Conservation (phyloP, 352 stramenopile species). For the Phytophthora sp. region DNA sequence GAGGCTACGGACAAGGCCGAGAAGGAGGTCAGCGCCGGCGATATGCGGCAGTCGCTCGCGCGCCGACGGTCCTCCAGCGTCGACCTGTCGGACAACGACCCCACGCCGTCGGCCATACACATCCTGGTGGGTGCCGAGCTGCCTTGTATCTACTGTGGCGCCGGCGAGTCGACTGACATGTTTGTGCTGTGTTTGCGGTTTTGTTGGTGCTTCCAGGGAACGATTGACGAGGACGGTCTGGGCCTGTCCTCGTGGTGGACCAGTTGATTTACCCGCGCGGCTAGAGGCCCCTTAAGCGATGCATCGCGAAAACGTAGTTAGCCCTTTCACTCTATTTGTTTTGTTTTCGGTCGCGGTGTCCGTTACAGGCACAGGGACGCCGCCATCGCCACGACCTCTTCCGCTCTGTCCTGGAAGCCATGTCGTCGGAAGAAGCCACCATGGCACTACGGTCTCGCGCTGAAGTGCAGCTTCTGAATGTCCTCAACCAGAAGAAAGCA, state of each 20-base stretch:
- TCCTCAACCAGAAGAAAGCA: slow-evolving; percentile 60
- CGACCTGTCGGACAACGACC: slow-evolving; percentile 83
- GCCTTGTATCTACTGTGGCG: no score
- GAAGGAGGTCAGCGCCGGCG: slow-evolving; percentile 47
- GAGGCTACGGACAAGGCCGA: slow-evolving; percentile 76
- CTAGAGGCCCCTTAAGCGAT: slow-evolving; percentile 26
- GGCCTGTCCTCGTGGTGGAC: slow-evolving; percentile 87
- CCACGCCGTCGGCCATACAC: slow-evolving; percentile 82
- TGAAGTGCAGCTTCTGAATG: slow-evolving; percentile 56
- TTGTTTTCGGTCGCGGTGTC: slow-evolving; percentile 16
- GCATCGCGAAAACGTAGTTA: slow-evolving; percentile 15
- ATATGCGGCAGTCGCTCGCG: slow-evolving; percentile 77
- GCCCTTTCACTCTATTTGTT: neutral
- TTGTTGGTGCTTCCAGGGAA: slow-evolving; percentile 48
- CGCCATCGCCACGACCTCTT: neutral
- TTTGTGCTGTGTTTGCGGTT: no score
- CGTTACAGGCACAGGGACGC: slow-evolving; percentile 22
- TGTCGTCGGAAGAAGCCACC: slow-evolving; percentile 19
- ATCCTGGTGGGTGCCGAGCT: slow-evolving; percentile 76
- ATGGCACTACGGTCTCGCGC: slow-evolving; percentile 55
- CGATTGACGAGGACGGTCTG: slow-evolving; percentile 88
- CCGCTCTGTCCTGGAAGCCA: neutral
- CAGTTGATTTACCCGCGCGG: slow-evolving; percentile 21
- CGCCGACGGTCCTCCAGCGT: slow-evolving; percentile 83
- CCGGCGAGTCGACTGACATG: no score